These are phyloP conservation scores for Hericium coralloides DNA, from an alignment of 768 basidiomycete genomes.

Conservation along the genomic window DNA sequence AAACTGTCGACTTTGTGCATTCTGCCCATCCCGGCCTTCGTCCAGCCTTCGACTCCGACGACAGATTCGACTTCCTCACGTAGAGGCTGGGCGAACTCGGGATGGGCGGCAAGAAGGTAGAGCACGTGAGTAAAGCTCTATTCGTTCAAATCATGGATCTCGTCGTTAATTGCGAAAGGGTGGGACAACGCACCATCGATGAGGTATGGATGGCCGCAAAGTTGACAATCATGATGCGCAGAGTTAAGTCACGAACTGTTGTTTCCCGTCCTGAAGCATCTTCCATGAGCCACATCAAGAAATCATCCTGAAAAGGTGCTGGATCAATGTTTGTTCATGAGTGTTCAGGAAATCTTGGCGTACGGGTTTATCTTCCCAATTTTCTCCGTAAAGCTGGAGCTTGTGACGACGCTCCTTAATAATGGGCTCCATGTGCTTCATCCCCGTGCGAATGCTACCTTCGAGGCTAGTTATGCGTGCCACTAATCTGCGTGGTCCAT, in stretches of 20 bases:
- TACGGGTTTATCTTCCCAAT: constrained; percentile 4
- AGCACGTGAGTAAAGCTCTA: constrained; percentile 9
- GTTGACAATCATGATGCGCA: constrained; percentile 28
- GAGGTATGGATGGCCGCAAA: constrained; percentile 29
- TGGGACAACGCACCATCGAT: constrained; percentile 17
- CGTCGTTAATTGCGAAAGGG: neutral
- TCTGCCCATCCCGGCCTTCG: constrained; percentile 12
- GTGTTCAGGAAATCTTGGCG: neutral
- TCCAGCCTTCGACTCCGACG: constrained; percentile 16
- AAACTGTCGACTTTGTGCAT: constrained; percentile 20
- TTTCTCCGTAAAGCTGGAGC: neutral
- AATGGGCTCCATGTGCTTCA: neutral
- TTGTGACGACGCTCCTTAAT: neutral
- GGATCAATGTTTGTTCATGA: neutral
- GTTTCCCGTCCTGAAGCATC: constrained; percentile 22
- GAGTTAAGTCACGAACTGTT: constrained; percentile 19
- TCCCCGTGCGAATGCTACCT: neutral
- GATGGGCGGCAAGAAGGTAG: constrained; percentile 15
- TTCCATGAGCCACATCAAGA: constrained; percentile 33
- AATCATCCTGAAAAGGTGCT: constrained; percentile 24
- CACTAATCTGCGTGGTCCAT: neutral
- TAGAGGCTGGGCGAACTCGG: constrained; percentile 16
- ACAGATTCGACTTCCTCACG: constrained; percentile 15
- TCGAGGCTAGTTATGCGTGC: neutral
- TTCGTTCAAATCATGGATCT: neutral